Evolutionary conservation across 805 yeast genomes (phyloP).

Genomic region (Nakazawaea molendinolei): DNA sequence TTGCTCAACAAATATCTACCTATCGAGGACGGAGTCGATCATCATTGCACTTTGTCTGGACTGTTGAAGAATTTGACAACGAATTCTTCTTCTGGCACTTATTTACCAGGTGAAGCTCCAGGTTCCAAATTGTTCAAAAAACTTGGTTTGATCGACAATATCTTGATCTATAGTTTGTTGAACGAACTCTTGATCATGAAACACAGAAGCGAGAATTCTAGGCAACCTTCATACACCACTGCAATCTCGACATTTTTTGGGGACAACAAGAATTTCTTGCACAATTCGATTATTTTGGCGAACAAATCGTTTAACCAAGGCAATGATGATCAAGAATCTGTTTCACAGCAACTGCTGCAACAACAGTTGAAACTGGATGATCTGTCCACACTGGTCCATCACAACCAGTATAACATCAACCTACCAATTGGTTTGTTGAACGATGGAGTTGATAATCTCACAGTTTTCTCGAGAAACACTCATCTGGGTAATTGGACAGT

Average conservation of each 20-base stretch:
- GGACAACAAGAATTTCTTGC: constrained; percentile 36
- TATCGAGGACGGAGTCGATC: constrained; percentile 13
- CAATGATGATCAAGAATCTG: constrained; percentile 12
- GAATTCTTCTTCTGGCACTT: constrained; percentile 16
- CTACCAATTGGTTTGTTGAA: constrained; percentile 14
- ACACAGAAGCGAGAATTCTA: background rate
- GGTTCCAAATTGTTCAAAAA: constrained; percentile 16
- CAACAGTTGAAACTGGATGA: constrained; percentile 5
- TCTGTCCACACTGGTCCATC: constrained; percentile 7
- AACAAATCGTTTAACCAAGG: constrained; percentile 32
- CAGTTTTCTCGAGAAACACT: constrained; percentile 10
- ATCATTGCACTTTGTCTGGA: constrained; percentile 16
- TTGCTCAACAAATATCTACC: constrained; percentile 24
- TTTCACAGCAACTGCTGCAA: constrained; percentile 14
- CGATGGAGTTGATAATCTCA: constrained; percentile 13
- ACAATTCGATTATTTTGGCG: constrained; percentile 46
- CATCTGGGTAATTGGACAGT: constrained; percentile 13
- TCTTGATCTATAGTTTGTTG: constrained; percentile 25
- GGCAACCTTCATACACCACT: constrained; percentile 11
- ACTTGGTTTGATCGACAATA: constrained; percentile 17
- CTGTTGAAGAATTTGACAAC: constrained; percentile 21
- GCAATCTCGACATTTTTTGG: constrained; percentile 16
- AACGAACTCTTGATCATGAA: constrained; percentile 26
- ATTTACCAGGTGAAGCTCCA: background rate
- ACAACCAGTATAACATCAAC: constrained; percentile 13